A percentile compares a stretch with the other conserved stretches of the same genome.
phyloP scores from a whole-genome alignment of 1,284 basidiomycete genomes.

The Xerocomus alliaceus region DNA sequence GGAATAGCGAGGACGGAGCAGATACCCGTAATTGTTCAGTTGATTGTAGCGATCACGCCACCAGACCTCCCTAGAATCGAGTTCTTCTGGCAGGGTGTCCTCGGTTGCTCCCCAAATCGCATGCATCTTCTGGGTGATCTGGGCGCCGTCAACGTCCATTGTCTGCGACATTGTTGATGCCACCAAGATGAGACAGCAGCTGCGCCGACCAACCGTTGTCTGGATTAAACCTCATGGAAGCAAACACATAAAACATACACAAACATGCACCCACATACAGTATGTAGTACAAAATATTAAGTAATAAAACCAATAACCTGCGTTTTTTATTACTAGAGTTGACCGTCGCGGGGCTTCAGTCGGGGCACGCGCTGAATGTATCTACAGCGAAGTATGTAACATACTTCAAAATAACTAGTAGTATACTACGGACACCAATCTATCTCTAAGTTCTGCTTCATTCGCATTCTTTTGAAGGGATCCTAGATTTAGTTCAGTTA shows the following conservation, averaged over 20 bases:
- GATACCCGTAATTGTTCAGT: constrained; percentile 42
- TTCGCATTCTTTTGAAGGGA: too few relatives aligned
- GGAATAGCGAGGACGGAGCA: constrained; percentile 44
- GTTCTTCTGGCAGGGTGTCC: constrained; percentile 9
- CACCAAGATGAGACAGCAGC: neutral
- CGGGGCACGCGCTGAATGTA: constrained; percentile 11
- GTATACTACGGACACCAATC: too few relatives aligned
- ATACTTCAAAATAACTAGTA: too few relatives aligned
- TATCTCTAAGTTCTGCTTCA: neutral
- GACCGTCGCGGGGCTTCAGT: constrained; percentile 6
- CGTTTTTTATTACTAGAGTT: neutral
- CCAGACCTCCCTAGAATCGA: constrained; percentile 20
- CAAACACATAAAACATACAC: constrained; percentile 3
- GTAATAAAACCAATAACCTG: neutral
- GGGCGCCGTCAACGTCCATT: neutral
- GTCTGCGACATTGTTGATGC: constrained; percentile 6
- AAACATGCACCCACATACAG: constrained; percentile 16
- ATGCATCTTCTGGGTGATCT: neutral
- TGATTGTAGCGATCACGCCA: constrained; percentile 26
- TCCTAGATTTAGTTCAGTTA: neutral
- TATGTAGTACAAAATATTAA: neutral
- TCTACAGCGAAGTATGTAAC: too few relatives aligned
- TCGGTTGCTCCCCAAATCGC: constrained; percentile 8
- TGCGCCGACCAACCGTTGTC: neutral
- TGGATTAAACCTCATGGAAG: constrained; percentile 6